Conservation (phyloP, 768 basidiomycete genomes). For the Pisolithus tinctorius region DNA sequence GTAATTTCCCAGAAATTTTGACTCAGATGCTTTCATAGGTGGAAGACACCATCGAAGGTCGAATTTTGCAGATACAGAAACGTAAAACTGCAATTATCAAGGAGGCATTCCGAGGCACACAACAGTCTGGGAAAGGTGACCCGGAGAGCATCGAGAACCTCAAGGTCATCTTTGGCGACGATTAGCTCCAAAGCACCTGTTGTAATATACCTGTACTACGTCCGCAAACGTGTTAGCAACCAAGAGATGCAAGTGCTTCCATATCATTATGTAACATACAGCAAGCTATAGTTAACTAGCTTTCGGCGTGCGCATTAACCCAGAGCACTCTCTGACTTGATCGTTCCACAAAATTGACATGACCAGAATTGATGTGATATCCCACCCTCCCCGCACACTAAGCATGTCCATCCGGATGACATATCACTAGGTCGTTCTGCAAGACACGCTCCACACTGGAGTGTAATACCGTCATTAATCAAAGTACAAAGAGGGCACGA, state of each 20-base stretch:
- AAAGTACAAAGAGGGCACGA: conserved; percentile 59
- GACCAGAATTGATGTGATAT: conserved; percentile 68
- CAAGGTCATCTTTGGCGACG: conserved; percentile 28
- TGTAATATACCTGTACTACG: too few species aligned
- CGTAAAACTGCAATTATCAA: conserved; percentile 83
- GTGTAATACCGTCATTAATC: conserved; percentile 40
- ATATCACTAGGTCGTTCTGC: conserved; percentile 31
- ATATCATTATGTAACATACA: too few species aligned
- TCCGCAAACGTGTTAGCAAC: too few species aligned
- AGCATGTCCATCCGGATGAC: conserved; percentile 55
- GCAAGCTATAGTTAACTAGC: too few species aligned
- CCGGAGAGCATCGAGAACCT: conserved; percentile 76
- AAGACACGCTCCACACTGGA: conserved; percentile 60
- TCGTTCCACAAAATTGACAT: conserved; percentile 63
- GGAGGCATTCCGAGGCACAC: conserved; percentile 67
- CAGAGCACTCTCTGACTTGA: conserved; percentile 39
- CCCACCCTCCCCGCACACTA: conserved; percentile 53
- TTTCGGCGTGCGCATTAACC: not conserved
- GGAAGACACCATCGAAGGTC: conserved; percentile 68
- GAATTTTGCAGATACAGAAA: conserved; percentile 77
- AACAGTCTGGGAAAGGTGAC: conserved; percentile 40
- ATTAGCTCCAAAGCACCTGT: not conserved
- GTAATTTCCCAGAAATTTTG: not conserved
- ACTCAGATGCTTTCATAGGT: conserved; percentile 38
- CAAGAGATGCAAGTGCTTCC: too few species aligned